Evolutionary conservation across 768 basidiomycete genomes (phyloP), one percentile per base, ranked within the genome.

Genomic region (Lactarius evosmus): DNA sequence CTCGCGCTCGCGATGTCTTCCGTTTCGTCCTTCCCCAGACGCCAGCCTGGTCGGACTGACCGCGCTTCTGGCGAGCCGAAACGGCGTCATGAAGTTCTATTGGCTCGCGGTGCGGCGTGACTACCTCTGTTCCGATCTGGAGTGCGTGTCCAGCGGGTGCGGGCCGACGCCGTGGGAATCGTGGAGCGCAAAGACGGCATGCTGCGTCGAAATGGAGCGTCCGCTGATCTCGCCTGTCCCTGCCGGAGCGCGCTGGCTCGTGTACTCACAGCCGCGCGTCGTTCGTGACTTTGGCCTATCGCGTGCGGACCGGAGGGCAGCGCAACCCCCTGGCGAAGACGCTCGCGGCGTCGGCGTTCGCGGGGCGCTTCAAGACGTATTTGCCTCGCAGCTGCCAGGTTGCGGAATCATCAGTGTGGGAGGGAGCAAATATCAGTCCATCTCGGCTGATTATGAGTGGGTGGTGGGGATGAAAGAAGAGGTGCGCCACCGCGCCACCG

Each of bases 361-460:
- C n/a, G 30, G 29, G 12, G n/a, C 16, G 25, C 59, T 56, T 57
- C 49, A 52, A 57, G 59, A 52, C 36, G 32, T 29, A 12, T 30
- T 61, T 30, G 32, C 64, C 29, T 56, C 60, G 4, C 55, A 56
- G 19, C 40, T 65, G n/a, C 38, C 55, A 16, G 56, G 41, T 32
- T 56, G 30, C 33, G 64, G 61, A 19, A 34, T 61, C 4, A 25
- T 44, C 33, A 41, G 38, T 50, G 56, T 57, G 27, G 64, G 55
- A 34, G 64, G 61, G 49, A 65, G 40, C 36, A 64, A 58, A 41
- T 65, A 65, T 27, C 49, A 65, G 41, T 65, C 64, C 16, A 14
- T 61, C 22, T 56, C 60, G 33, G 64, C 64, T n/a, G 64, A 65
- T 36, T 52, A 65, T 40, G 64, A 65, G 38, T 65, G 64, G 64